Base-by-base conservation (phyloP, 805 yeast genomes). In the Yamadazyma kitorensis region DNA sequence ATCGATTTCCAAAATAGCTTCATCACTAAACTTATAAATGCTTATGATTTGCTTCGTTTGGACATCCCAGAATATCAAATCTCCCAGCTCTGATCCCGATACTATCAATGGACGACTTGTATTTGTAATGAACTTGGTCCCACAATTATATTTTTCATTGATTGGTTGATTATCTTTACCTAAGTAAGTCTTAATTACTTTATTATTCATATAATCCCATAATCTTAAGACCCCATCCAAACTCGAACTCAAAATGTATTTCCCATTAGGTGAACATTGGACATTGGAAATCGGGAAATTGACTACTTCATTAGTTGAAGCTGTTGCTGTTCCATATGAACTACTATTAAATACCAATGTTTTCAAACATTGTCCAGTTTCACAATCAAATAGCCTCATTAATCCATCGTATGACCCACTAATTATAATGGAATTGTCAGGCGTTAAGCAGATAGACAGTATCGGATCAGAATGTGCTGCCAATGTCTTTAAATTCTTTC, bases 391-490 rank as follows among this genome's bases (percentile, higher is more conserved):
- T 12, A 91, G 64, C 31, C 98, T 68, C 72, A 91, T 82, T 45
- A 87, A 69, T 3, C 98, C 98, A 59, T 91, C 98, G 54, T 82
- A 83, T 12, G 95, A 82, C 0, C 94, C 93, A 42, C 95, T 82
- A 3, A 80, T 83, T 6, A 93, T 76, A 23, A 93, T 76, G 0
- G 95, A 73, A 39, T 89, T 88, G 46, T 85, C 96, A 36, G 75
- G 78, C 2, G 85, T 76, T 30, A 91, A 61, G 48, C 86, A 81
- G 1, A 89, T 65, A 0, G 86, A 72, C 15, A 86, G 78, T 2
- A 93, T 84, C 0, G 97, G 94, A 47, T 87, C 97, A 0, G 94
- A 78, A 59, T 91, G 98, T 0, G 98, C 97, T 24, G 95, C 83
- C 31, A 91, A 62, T 0, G 94, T 86, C 51, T 83, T 80, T 47